Conservation (phyloP, 805 yeast species). For the Cyberlindnera samutprakarnensis region DNA sequence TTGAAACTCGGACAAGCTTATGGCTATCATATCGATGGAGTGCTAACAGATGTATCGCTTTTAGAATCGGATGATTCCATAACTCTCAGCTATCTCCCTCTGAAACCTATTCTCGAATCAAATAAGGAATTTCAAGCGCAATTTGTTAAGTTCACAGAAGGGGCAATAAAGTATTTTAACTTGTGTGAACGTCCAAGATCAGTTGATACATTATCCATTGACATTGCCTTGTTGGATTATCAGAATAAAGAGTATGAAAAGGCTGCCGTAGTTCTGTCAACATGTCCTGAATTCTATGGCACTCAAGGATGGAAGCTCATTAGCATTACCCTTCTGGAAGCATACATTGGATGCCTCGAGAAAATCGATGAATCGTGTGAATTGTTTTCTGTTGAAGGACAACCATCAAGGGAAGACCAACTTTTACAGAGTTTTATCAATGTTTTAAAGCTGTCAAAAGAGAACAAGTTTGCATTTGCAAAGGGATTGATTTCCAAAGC, state of each 20-base stretch:
- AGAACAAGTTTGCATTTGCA: background rate
- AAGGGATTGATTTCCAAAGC: constrained; percentile 5
- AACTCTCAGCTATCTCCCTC: constrained; percentile 10
- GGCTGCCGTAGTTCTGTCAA: constrained; percentile 56
- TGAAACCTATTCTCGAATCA: constrained; percentile 21
- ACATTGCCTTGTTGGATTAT: constrained; percentile 66
- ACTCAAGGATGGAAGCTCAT: constrained; percentile 69
- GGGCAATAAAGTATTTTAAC: constrained; percentile 45
- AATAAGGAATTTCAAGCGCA: constrained; percentile 29
- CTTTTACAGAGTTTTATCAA: constrained; percentile 7
- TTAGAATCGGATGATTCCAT: background rate
- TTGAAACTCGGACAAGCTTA: constrained; percentile 25
- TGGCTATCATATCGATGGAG: constrained; percentile 26
- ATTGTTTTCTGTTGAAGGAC: constrained; percentile 8
- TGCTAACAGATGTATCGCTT: constrained; percentile 14
- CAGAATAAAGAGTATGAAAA: constrained; percentile 47
- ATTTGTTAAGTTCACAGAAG: constrained; percentile 48
- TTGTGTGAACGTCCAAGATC: constrained; percentile 51
- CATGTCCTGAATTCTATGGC: constrained; percentile 62
- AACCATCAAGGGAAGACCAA: constrained; percentile 3
- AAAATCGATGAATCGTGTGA: constrained; percentile 25
- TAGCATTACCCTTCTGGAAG: constrained; percentile 56
- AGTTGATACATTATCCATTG: constrained; percentile 68
- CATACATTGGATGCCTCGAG: constrained; percentile 64
- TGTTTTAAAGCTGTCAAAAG: constrained; percentile 4